Base-by-base conservation (phyloP, 2,329 filamentous ascomycete genomes). In the Beauveria medogensis region DNA sequence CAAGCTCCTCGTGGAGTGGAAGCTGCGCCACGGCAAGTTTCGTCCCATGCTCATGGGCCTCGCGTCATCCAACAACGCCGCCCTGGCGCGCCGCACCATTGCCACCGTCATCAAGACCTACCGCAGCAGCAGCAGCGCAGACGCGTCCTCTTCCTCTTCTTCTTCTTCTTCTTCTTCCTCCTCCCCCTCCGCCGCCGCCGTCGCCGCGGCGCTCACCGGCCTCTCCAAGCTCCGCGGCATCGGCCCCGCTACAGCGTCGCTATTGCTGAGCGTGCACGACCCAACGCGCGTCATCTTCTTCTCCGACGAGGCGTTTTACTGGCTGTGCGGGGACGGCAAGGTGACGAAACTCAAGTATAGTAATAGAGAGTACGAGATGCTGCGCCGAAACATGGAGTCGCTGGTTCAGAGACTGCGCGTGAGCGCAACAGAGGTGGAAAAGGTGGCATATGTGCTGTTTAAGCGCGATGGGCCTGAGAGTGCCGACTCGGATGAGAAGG, bases 291-390 rank as follows among this genome's bases (percentile, higher is more conserved):
- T 86, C 54, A 81, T 89, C 2, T 93, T 93, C 77, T 93, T 93
- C 73, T 89, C 86, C 2, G 91, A 95, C 68, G 90, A 94, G 72
- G 80, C 87, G 3, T 93, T 86, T 69, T 81, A 86, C 65, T 93
- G 89, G 89, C 73, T 88, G 6, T 83, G 83, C 67, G 83, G 81
- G 69, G 71, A 73, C n/a, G 78, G 79, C 48, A 16, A 18, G 30
- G 26, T 41, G 14, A 14, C 6, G 14, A 28, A 9, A 5, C 30
- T 91, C 70, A 89, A 86, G 72, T 94, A 94, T 72, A 87, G 79
- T 47, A 72, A 75, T 22, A 85, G 85, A 65, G 89, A 92, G 73
- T 93, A 92, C 66, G 71, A 75, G 46, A 72, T 74, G n/a, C 70
- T 93, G 26, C 76, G 78, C 16, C 22, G 24, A 41, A 67, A 70